Percentiles rank a stretch among this genome's conserved stretches.
phyloP scores from a whole-genome alignment of 176 grass and related monocot species.

The Saccharum spontaneum region DNA sequence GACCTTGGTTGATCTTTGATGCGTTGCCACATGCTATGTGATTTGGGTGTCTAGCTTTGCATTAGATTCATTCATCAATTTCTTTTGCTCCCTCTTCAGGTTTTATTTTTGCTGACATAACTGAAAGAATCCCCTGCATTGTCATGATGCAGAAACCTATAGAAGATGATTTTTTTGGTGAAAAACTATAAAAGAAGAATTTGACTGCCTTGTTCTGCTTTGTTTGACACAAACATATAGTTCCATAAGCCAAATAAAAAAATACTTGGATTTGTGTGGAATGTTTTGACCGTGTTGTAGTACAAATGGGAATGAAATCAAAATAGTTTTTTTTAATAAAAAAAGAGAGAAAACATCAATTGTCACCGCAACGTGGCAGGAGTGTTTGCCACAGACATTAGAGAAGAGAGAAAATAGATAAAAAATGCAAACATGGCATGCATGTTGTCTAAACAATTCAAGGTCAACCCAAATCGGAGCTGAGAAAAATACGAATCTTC shows the following conservation, averaged over 20 bases:
- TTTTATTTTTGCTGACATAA: neutral
- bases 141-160: neutral
- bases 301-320: neutral
- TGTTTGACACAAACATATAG: neutral
- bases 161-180: neutral
- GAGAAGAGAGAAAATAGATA: neutral
- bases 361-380: constrained; percentile 26
- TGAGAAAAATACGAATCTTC: neutral
- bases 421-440: neutral
- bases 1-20: neutral
- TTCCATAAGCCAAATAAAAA: no score
- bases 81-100: neutral
- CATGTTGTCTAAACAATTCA: constrained; percentile 21
- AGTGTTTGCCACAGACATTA: constrained; percentile 3
- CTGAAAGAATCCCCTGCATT: neutral
- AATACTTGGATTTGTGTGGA: no score
- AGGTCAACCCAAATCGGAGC: constrained; percentile 23
- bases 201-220: neutral
- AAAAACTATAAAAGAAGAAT: neutral
- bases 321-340: neutral
- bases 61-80: neutral
- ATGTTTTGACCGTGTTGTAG: no score
- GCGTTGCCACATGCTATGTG: neutral
- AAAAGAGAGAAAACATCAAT: neutral
- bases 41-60: neutral